Conservation (phyloP, 1,284 basidiomycete genomes). For the Boletus mariae region DNA sequence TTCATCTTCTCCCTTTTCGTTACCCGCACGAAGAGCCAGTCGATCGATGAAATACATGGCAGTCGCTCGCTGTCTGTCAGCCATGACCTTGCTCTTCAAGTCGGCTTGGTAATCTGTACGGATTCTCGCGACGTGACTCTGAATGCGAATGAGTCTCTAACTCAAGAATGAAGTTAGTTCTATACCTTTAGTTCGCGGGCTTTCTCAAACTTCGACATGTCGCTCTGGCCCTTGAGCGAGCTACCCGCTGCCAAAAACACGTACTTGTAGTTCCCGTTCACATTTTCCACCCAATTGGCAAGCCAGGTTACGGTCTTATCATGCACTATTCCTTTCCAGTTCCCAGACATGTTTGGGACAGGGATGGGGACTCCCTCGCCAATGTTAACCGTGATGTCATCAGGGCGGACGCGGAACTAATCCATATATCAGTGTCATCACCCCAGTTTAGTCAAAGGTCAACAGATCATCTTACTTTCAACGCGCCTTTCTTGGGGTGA, state of each 20-base stretch:
- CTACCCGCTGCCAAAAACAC: slow-evolving; percentile 94
- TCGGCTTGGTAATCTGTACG: slow-evolving; percentile 84
- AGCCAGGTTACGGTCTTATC: slow-evolving; percentile 97
- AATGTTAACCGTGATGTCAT: slow-evolving; percentile 94
- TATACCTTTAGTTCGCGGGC: slow-evolving; percentile 87
- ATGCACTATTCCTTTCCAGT: slow-evolving; percentile 84
- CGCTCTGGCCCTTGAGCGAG: slow-evolving; percentile 94
- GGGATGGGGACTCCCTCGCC: slow-evolving; percentile 73
- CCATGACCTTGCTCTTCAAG: slow-evolving; percentile 87
- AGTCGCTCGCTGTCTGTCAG: slow-evolving; percentile 89
- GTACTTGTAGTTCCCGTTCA: slow-evolving; percentile 91
- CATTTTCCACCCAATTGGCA: slow-evolving; percentile 95
- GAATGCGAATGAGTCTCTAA: slow-evolving; percentile 11
- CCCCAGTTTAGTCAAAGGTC: background rate
- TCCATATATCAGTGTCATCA: slow-evolving; percentile 9
- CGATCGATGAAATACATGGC: slow-evolving; percentile 97
- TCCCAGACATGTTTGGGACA: slow-evolving; percentile 81
- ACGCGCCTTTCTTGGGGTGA: slow-evolving; percentile 94
- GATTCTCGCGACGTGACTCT: slow-evolving; percentile 89
- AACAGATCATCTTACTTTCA: slow-evolving; percentile 66
- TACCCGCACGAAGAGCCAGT: slow-evolving; percentile 92
- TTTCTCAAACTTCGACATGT: slow-evolving; percentile 96
- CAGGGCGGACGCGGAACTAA: slow-evolving; percentile 82
- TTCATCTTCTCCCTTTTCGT: slow-evolving; percentile 98
- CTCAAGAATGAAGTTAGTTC: background rate